Evolutionary conservation across 2,329 filamentous ascomycete genomes (phyloP), one percentile per base, ranked within the genome.

Genomic region (Trichophaea hybrida): DNA sequence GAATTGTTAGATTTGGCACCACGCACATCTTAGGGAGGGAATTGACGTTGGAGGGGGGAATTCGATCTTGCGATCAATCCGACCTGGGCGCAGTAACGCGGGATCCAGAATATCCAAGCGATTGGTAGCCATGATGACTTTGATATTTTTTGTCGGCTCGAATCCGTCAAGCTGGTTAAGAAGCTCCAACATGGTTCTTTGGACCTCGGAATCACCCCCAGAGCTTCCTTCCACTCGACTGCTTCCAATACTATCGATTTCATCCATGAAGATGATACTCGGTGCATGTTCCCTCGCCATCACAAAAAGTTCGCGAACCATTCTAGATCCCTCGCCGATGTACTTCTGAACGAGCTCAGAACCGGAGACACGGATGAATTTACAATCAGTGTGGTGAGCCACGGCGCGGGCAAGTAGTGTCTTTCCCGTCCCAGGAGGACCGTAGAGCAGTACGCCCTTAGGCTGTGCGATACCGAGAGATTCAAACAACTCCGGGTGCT

Each of bases 191-290:
- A 98, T 98, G 52, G 93, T 98, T 70, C 93, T 85, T 76, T 98
- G 93, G 57, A 98, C 93, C 74, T 98, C 93, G 0, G 90, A 96
- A 72, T 98, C 93, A 70, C 93, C 93, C 57, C 90, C 90, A 17
- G 88, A 94, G 60, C 87, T 94, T 32, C 91, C 91, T 72, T 98
- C 93, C 57, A 98, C 91, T 74, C 93, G 87, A 62, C 89, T 95
- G 37, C 90, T 96, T 65, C 93, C 93, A 74, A 98, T 98, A 68
- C 88, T 94, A 77, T 98, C 93, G 74, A 98, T 97, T 75, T 98
- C 93, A 73, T 98, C 93, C 93, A 98, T 98, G 78, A 98, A 98
- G 74, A 98, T 98, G 75, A 98, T 98, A 67, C 88, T 94, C 24
- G 93, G 93, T 0, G 93, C 93, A 69, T 98, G 93, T 73, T 98